Evolutionary conservation across 2,329 filamentous ascomycete species (phyloP).

Genomic region (Colletotrichum higginsianum): DNA sequence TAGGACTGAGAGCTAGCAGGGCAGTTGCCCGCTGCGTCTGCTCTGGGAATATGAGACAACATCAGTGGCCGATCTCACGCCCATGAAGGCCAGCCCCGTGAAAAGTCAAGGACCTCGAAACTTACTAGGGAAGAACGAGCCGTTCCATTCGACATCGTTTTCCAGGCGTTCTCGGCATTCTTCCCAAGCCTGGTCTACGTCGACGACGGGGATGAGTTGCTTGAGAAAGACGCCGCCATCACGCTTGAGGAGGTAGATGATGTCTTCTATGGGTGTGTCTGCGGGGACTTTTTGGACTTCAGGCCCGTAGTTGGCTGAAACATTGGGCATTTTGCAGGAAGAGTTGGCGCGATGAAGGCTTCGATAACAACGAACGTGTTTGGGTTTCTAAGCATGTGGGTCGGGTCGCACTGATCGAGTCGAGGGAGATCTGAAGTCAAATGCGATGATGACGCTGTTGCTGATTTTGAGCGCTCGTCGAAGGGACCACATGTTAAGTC

Average conservation of each 20-base stretch:
- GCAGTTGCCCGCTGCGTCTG: slow-evolving; percentile 38
- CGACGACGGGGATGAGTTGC: slow-evolving; percentile 7
- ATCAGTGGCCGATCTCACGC: background rate
- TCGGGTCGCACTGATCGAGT: background rate
- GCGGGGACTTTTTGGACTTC: slow-evolving; percentile 30
- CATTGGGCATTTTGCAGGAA: background rate
- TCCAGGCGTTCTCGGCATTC: slow-evolving; percentile 34
- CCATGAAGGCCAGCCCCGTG: too few relatives aligned
- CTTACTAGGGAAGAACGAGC: slow-evolving; percentile 35
- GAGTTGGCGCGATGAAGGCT: background rate
- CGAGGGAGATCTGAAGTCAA: background rate
- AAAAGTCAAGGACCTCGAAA: background rate
- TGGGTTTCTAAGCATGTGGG: too few relatives aligned
- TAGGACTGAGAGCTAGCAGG: slow-evolving; percentile 31
- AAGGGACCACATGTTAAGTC: background rate
- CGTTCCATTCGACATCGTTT: slow-evolving; percentile 36
- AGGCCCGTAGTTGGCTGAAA: slow-evolving; percentile 16
- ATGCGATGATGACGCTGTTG: background rate
- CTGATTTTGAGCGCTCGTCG: background rate
- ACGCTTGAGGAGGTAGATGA: slow-evolving; percentile 33
- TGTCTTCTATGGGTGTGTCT: slow-evolving; percentile 19
- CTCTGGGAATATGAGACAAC: background rate
- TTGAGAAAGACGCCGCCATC: slow-evolving; percentile 36
- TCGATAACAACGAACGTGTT: background rate
- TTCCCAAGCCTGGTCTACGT: slow-evolving; percentile 27